A percentile compares a stretch with the other conserved stretches of the same genome.
Conservation (phyloP, 495 filamentous ascomycete genomes). For the Beverwykella pulmonaria region DNA sequence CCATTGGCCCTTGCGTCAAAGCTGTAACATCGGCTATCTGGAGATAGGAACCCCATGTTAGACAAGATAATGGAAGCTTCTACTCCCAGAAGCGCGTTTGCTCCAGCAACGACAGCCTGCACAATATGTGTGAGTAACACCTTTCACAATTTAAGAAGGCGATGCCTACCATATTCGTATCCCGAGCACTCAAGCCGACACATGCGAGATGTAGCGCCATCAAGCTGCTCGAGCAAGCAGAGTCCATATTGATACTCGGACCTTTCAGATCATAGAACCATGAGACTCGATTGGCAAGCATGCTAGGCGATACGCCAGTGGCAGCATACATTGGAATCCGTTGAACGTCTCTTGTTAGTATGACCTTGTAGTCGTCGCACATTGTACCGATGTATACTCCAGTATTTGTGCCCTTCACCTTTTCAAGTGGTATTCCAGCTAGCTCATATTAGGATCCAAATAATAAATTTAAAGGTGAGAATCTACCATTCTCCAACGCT, state of each 20-base stretch:
- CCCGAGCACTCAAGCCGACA: neutral
- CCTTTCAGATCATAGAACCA: slow-evolving; percentile 11
- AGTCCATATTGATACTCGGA: slow-evolving; percentile 3
- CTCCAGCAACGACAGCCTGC: neutral
- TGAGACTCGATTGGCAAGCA: neutral
- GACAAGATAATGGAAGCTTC: neutral
- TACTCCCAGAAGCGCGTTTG: neutral
- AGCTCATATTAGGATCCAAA: too few species aligned
- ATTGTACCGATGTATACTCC: neutral
- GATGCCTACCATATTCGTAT: neutral
- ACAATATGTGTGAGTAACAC: neutral
- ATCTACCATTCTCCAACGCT: too few species aligned
- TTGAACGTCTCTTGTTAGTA: neutral
- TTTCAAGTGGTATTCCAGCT: neutral
- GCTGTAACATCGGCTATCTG: slow-evolving; percentile 13
- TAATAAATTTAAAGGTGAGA: too few species aligned
- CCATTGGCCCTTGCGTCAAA: slow-evolving; percentile 8
- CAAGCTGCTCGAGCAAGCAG: slow-evolving; percentile 9
- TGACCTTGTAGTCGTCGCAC: neutral
- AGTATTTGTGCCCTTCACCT: neutral
- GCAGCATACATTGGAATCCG: neutral
- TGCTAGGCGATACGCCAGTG: neutral
- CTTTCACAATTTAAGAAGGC: too few species aligned
- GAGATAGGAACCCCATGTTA: neutral
- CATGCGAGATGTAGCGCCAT: neutral